A percentile compares a stretch with the other conserved stretches of the same genome.
Conservation (phyloP, 805 yeast species). For the Ogataea minuta region DNA sequence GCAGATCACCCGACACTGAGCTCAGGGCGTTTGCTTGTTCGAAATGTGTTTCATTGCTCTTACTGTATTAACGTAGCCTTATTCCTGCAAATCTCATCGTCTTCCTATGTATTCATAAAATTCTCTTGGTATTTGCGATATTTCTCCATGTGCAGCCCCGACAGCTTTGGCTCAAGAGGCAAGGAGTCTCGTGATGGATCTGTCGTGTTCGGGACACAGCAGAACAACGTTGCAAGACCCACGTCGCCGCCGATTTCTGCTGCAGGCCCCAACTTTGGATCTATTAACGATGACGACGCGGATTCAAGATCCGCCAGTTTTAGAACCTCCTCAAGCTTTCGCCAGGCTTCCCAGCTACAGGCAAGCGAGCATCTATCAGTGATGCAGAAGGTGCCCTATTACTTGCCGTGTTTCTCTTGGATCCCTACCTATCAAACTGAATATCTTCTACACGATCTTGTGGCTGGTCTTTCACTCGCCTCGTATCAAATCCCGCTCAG, state of each 20-base stretch:
- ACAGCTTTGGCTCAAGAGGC: constrained; percentile 2
- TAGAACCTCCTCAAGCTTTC: neutral
- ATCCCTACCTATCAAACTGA: constrained; percentile 45
- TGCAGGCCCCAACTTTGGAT: neutral
- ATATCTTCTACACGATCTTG: constrained; percentile 55
- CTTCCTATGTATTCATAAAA: neutral
- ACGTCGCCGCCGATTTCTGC: neutral
- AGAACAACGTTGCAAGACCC: no score
- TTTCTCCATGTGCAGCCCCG: constrained; percentile 8
- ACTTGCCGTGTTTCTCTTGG: constrained; percentile 70
- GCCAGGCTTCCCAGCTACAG: neutral
- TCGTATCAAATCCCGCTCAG: constrained; percentile 90
- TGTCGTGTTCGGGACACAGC: neutral
- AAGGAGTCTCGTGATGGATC: constrained; percentile 1
- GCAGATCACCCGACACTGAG: no score
- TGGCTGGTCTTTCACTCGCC: constrained; percentile 86
- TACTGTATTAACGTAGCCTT: neutral
- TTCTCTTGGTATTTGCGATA: neutral
- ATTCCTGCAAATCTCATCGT: neutral
- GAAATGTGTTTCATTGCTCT: neutral
- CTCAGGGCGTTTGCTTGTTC: no score
- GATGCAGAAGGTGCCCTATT: constrained; percentile 48
- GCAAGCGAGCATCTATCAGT: constrained; percentile 3
- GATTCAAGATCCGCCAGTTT: neutral
- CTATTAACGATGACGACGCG: constrained; percentile 2